These are phyloP conservation scores for Hanseniaspora taiwanica DNA, from an alignment of 805 yeast species.

Conservation along the genomic window DNA sequence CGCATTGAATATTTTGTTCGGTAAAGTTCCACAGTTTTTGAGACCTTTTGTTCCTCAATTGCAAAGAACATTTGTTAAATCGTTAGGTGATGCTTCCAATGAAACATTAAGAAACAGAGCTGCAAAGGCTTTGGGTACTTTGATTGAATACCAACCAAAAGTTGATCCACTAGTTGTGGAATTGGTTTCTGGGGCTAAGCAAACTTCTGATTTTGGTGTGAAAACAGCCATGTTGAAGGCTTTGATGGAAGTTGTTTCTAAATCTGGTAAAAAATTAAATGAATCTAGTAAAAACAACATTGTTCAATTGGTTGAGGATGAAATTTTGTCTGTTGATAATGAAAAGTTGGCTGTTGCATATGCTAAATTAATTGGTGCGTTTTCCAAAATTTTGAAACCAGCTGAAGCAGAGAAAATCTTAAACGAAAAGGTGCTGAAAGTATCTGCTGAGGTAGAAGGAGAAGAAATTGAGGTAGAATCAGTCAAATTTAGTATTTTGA, in stretches of 20 bases:
- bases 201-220: constrained; percentile 53
- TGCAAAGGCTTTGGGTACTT: constrained; percentile 76
- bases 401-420: constrained; percentile 55
- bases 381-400: constrained; percentile 49
- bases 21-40: constrained; percentile 77
- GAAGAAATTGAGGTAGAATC: constrained; percentile 18
- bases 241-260: constrained; percentile 63
- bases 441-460: not conserved
- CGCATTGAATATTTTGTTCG: constrained; percentile 67
- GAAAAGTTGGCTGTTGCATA: constrained; percentile 46
- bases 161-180: constrained; percentile 88
- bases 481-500: constrained; percentile 51
- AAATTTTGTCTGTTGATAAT: constrained; percentile 34
- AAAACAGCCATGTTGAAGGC: constrained; percentile 80
- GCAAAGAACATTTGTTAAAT: constrained; percentile 91
- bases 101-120: constrained; percentile 71
- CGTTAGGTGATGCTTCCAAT: constrained; percentile 64
- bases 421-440: constrained; percentile 40
- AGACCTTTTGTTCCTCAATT: constrained; percentile 95
- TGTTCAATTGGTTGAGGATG: constrained; percentile 61
- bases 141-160: constrained; percentile 82
- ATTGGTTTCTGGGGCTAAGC: constrained; percentile 60
- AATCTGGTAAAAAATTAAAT: constrained; percentile 67
- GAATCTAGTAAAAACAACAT: constrained; percentile 59
- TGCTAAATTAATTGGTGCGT: constrained; percentile 66